Evolutionary conservation across 805 yeast genomes (phyloP).

Genomic region (Hanseniaspora singularis): DNA sequence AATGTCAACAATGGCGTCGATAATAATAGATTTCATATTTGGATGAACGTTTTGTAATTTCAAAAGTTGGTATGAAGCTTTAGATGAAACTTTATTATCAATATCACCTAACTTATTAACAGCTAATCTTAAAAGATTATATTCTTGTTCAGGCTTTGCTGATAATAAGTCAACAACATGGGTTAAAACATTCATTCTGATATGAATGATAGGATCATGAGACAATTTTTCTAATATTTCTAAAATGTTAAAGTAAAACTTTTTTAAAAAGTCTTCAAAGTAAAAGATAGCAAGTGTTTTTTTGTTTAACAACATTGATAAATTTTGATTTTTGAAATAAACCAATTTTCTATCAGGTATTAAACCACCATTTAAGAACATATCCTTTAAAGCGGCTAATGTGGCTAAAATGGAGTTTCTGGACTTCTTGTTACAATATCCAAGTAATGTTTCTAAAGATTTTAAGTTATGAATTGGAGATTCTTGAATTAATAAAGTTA

Average conservation of each 20-base stretch:
- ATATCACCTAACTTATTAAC: constrained; percentile 90
- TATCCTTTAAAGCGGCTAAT: constrained; percentile 78
- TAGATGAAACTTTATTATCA: constrained; percentile 81
- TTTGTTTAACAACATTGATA: constrained; percentile 36
- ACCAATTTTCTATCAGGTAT: constrained; percentile 75
- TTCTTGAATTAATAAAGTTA: constrained; percentile 85
- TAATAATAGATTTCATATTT: constrained; percentile 77
- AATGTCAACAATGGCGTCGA: constrained; percentile 69
- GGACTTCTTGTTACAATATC: constrained; percentile 79
- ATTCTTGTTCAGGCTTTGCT: constrained; percentile 93
- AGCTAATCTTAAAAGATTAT: constrained; percentile 72
- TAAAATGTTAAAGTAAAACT: constrained; percentile 59
- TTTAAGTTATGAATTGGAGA: constrained; percentile 84
- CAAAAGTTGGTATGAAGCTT: constrained; percentile 68
- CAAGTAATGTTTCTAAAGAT: constrained; percentile 65
- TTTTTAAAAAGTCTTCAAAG: constrained; percentile 82
- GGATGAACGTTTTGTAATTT: constrained; percentile 86
- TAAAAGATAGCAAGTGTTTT: constrained; percentile 60
- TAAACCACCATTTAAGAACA: constrained; percentile 60
- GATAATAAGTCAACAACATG: constrained; percentile 71
- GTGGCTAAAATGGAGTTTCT: constrained; percentile 89
- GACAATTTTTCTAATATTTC: constrained; percentile 65
- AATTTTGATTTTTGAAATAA: constrained; percentile 65
- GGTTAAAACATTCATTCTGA: constrained; percentile 61
- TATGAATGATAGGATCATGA: constrained; percentile 86